A percentile compares a stretch with the other conserved stretches of the same genome.
Conservation (phyloP, 2,329 filamentous ascomycete species). For the Rhynchosporium secalis region DNA sequence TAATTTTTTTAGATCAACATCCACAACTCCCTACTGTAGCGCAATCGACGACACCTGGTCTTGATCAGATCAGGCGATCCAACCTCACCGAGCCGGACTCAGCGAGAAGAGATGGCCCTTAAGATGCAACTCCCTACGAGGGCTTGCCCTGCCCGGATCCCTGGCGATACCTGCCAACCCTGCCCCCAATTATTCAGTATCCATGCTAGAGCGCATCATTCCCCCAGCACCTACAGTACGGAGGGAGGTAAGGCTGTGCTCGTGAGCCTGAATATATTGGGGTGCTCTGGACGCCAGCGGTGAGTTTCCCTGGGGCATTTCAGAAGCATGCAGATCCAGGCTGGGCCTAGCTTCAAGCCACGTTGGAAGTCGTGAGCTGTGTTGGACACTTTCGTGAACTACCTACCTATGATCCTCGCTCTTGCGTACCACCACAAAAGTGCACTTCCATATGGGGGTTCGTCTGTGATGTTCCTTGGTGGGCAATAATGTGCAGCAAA, state of each 20-base stretch:
- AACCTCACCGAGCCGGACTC: conserved; percentile 16
- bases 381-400: neutral
- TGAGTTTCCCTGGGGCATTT: neutral
- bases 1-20: too few relatives aligned
- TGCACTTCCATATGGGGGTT: conserved; percentile 6
- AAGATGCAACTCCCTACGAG: conserved; percentile 9
- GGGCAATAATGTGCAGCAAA: conserved; percentile 5
- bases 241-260: conserved; percentile 24
- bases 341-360: conserved; percentile 3
- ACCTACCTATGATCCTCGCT: too few relatives aligned
- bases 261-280: neutral
- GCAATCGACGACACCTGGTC: neutral
- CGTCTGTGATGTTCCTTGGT: neutral
- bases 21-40: neutral
- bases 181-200: conserved; percentile 22
- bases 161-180: conserved; percentile 20
- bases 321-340: neutral
- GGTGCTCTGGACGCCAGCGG: neutral
- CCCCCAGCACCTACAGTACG: conserved; percentile 14
- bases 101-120: conserved; percentile 21
- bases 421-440: conserved; percentile 8
- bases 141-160: conserved; percentile 24
- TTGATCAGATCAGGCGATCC: neutral
- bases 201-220: conserved; percentile 12
- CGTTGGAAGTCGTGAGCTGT: neutral